Conservation (phyloP, 371 early-diverging fungal species). For the Saksenaea vasiformis region DNA sequence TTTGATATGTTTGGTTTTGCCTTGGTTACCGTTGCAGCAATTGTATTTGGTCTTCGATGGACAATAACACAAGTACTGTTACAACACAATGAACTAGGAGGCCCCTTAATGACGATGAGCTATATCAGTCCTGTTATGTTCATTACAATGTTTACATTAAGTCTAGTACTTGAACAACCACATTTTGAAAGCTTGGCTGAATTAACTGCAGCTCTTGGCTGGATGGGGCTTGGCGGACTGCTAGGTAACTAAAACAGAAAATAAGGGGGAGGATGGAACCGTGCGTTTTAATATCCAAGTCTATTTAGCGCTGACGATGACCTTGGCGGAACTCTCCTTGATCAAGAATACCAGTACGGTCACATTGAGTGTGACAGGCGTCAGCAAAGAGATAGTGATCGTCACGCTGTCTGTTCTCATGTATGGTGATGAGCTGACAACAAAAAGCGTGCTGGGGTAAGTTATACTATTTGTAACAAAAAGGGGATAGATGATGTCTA, state of each 20-base stretch:
- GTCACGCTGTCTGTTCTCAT: conserved; percentile 53
- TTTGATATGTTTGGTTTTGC: conserved; percentile 70
- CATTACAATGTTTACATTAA: conserved; percentile 49
- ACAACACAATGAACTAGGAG: neutral
- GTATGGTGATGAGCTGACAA: conserved; percentile 55
- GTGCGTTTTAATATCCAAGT: neutral
- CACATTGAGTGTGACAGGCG: conserved; percentile 87
- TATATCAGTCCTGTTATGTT: conserved; percentile 76
- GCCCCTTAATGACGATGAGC: conserved; percentile 79
- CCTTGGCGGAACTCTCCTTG: conserved; percentile 77
- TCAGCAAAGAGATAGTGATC: conserved; percentile 70
- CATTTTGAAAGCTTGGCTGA: conserved; percentile 46
- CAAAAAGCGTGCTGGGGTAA: conserved; percentile 52
- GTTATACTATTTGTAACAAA: conserved; percentile 5
- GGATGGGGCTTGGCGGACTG: conserved; percentile 75
- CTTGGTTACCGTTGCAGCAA: conserved; percentile 69
- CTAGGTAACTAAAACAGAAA: conserved; percentile 34
- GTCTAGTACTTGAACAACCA: conserved; percentile 61
- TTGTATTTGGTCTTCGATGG: conserved; percentile 78
- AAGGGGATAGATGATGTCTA: neutral
- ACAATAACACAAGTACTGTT: conserved; percentile 54
- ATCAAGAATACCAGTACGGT: conserved; percentile 83
- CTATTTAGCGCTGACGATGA: conserved; percentile 78
- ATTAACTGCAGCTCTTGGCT: conserved; percentile 40
- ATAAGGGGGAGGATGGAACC: neutral